Conservation (phyloP, 805 yeast species). For the Yarrowia alimentaria region DNA sequence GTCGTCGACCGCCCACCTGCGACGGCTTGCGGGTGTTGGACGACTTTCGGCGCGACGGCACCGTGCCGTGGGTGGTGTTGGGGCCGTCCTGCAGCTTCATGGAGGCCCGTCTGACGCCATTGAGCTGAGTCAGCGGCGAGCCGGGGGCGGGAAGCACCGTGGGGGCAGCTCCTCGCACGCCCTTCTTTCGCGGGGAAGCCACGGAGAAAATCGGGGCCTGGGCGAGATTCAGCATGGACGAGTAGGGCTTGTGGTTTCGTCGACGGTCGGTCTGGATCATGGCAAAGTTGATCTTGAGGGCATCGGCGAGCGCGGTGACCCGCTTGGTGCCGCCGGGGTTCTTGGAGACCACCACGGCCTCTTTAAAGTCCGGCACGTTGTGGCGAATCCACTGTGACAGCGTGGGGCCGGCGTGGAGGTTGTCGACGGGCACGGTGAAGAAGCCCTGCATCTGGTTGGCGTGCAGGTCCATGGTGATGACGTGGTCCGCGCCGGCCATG, state of each 20-base stretch:
- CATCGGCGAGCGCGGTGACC: conserved; percentile 97
- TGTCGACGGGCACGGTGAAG: conserved; percentile 95
- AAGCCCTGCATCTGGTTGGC: conserved; percentile 99
- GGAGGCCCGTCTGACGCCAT: conserved; percentile 21
- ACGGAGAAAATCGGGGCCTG: conserved; percentile 25
- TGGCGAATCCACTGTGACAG: conserved; percentile 94
- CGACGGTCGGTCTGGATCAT: conserved; percentile 99
- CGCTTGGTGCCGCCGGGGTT: conserved; percentile 99
- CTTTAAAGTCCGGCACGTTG: conserved; percentile 74
- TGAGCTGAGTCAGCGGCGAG: conserved; percentile 16
- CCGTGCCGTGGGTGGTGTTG: conserved; percentile 26
- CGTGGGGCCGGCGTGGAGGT: conserved; percentile 93
- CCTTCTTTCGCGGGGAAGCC: conserved; percentile 25
- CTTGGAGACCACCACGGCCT: conserved; percentile 92
- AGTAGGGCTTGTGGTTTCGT: conserved; percentile 30
- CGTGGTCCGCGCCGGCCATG: conserved; percentile 99
- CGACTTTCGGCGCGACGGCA: conserved; percentile 24
- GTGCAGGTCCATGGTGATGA: conserved; percentile 91
- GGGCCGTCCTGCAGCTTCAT: conserved; percentile 26
- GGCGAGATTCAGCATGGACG: conserved; percentile 25
- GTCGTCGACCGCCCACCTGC: conserved; percentile 16
- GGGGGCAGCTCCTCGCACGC: conserved; percentile 20
- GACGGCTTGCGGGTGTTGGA: conserved; percentile 25
- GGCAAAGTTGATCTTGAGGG: conserved; percentile 92
- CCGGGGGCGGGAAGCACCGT: conserved; percentile 22